Evolutionary conservation across 2,329 filamentous ascomycete genomes (phyloP).

Genomic region (Basipetospora chlamydospora): DNA sequence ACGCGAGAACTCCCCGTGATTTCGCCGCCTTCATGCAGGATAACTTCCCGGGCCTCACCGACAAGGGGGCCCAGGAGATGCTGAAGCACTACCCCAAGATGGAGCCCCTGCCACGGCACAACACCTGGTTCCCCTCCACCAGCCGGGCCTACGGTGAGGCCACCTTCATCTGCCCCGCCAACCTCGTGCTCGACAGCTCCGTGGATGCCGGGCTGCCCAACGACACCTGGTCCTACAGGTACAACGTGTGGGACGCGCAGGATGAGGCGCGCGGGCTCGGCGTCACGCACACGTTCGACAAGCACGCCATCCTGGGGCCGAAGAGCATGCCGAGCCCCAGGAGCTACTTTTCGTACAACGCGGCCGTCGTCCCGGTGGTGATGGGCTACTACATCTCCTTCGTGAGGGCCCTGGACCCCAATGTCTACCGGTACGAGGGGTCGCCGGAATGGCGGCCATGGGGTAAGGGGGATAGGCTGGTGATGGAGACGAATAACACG

Average conservation of each 20-base stretch:
- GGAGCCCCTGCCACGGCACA: slow-evolving; percentile 20
- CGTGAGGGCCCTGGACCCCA: slow-evolving; percentile 29
- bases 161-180: slow-evolving; percentile 29
- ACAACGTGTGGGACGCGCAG: slow-evolving; percentile 28
- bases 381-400: slow-evolving; percentile 38
- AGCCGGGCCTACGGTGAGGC: slow-evolving; percentile 28
- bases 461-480: slow-evolving; percentile 17
- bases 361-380: slow-evolving; percentile 26
- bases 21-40: slow-evolving; percentile 25
- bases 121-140: slow-evolving; percentile 27
- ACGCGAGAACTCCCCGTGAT: slow-evolving; percentile 20
- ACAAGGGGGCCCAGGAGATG: slow-evolving; percentile 20
- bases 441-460: slow-evolving; percentile 28
- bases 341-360: slow-evolving; percentile 30
- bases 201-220: slow-evolving; percentile 8
- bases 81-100: slow-evolving; percentile 23
- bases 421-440: slow-evolving; percentile 16
- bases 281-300: slow-evolving; percentile 32
- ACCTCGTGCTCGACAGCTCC: slow-evolving; percentile 23
- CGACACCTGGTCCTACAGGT: slow-evolving; percentile 31
- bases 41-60: slow-evolving; percentile 30
- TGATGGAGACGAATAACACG: slow-evolving; percentile 22
- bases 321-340: slow-evolving; percentile 12
- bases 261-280: slow-evolving; percentile 24
- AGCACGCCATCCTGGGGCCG: slow-evolving; percentile 33